phyloP scores from a whole-genome alignment of 176 grass and related monocot genomes.

The Aegilops tauschii region DNA sequence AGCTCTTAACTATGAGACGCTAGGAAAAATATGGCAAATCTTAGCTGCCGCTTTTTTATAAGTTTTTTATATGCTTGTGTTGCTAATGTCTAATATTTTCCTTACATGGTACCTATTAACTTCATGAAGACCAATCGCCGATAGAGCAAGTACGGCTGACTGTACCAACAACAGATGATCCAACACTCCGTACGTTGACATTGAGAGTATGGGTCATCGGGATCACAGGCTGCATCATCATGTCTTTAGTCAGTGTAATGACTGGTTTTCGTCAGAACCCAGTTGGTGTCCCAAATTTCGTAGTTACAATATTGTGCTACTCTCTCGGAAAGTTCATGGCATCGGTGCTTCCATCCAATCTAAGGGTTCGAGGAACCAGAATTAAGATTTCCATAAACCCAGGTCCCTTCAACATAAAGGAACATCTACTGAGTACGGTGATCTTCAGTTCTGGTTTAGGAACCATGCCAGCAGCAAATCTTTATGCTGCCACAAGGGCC shows the following conservation, averaged over 20 bases:
- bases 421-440: conserved; percentile 9
- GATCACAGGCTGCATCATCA: neutral
- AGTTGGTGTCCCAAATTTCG: neutral
- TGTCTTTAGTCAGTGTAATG: neutral
- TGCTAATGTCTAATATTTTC: neutral
- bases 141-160: conserved; percentile 26
- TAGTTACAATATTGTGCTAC: neutral
- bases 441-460: neutral
- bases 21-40: neutral
- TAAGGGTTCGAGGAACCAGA: neutral
- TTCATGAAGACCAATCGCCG: neutral
- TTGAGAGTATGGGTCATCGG: conserved; percentile 22
- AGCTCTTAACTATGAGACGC: neutral
- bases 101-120: neutral
- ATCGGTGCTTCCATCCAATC: neutral
- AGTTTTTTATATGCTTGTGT: neutral
- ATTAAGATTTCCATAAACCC: conserved; percentile 20
- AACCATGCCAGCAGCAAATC: neutral
- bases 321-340: conserved; percentile 21
- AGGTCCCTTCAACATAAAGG: conserved; percentile 28
- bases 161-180: conserved; percentile 31
- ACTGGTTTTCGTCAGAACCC: conserved; percentile 10
- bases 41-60: neutral
- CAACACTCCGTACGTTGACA: conserved; percentile 12
- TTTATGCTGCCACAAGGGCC: neutral